Evolutionary conservation across 768 basidiomycete species (phyloP).

Genomic region (Rhizopogon vesiculosus): DNA sequence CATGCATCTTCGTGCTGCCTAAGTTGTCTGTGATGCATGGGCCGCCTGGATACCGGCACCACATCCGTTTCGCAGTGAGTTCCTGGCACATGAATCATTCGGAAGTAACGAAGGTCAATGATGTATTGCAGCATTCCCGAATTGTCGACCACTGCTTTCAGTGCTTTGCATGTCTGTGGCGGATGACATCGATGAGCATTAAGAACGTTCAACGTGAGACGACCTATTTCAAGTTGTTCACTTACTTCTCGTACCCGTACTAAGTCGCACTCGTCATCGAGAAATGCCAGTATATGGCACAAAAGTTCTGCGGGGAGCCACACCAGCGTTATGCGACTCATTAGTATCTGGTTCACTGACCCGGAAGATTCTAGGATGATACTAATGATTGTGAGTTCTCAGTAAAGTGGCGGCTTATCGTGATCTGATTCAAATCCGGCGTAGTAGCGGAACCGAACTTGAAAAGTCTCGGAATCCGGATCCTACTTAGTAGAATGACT

Average conservation of each 20-base stretch:
- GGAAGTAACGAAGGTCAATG: constrained; percentile 40
- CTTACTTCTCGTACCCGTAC: constrained; percentile 30
- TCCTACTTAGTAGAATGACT: no score
- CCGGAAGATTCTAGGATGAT: no score
- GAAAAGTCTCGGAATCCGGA: no score
- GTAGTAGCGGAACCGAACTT: no score
- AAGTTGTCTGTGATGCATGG: constrained; percentile 35
- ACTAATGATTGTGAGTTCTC: no score
- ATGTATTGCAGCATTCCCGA: constrained; percentile 42
- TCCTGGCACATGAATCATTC: constrained; percentile 32
- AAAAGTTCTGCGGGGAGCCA: constrained; percentile 36
- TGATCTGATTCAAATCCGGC: no score
- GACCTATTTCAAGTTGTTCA: neutral
- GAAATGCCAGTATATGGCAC: constrained; percentile 24
- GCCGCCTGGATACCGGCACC: constrained; percentile 18
- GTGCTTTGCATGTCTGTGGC: constrained; percentile 34
- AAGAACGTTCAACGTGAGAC: neutral
- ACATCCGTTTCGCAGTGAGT: constrained; percentile 9
- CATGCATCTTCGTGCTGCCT: constrained; percentile 43
- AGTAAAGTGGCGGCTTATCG: no score
- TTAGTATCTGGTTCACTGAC: no score
- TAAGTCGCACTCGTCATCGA: constrained; percentile 30
- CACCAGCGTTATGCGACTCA: constrained; percentile 12
- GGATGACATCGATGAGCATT: neutral
- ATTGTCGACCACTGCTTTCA: constrained; percentile 28